Evolutionary conservation across 352 stramenopile genomes (phyloP).

Genomic region (Phytopythium helicoides): DNA sequence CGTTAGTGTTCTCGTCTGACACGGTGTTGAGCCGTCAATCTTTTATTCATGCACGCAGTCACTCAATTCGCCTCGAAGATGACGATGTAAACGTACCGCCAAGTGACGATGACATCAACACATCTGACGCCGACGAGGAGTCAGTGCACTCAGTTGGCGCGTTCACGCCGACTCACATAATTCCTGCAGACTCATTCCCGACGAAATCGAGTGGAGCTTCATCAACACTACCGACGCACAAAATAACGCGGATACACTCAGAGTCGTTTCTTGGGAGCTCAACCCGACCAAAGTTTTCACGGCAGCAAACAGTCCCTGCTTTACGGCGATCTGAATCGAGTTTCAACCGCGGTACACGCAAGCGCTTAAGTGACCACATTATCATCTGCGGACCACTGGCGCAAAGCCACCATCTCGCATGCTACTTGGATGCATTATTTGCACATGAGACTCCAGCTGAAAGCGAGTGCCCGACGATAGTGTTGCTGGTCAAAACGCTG

Average conservation of each 20-base stretch:
- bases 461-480: conserved; percentile 31
- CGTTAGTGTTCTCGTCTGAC: conserved; percentile 47
- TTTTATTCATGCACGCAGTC: conserved; percentile 19
- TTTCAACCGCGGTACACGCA: conserved; percentile 7
- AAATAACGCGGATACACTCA: conserved; percentile 1
- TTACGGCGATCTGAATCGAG: conserved; percentile 19
- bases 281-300: background rate
- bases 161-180: background rate
- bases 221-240: background rate
- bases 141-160: background rate
- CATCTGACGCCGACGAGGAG: conserved; percentile 1
- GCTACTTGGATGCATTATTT: conserved; percentile 44
- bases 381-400: conserved; percentile 47
- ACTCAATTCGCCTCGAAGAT: conserved; percentile 20
- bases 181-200: background rate
- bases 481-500: conserved; percentile 49
- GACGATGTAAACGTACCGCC: background rate
- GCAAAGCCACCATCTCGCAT: conserved; percentile 33
- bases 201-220: too few species aligned
- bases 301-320: conserved; percentile 5
- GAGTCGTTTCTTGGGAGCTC: background rate
- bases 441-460: conserved; percentile 12
- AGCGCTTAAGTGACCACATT: conserved; percentile 31
- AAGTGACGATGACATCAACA: background rate
- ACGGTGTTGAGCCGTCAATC: conserved; percentile 49